Evolutionary conservation across 345 rosid species (phyloP).

Genomic region (Citrus unshiu): DNA sequence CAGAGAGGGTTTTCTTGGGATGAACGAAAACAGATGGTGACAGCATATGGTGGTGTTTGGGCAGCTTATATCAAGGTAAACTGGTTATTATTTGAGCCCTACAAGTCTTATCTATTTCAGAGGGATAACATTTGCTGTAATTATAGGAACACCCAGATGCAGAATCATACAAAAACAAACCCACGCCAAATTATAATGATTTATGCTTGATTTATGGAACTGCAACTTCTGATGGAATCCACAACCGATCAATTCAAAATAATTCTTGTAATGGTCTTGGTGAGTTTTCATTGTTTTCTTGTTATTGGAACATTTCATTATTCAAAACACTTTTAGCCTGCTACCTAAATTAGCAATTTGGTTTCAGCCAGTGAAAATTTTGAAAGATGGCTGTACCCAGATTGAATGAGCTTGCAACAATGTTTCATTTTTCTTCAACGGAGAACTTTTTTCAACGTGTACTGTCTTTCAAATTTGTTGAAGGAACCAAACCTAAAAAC

Average conservation of each 20-base stretch:
- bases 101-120: background rate
- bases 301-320: background rate
- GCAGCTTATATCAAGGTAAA: conserved; percentile 34
- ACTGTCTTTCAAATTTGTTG: conserved; percentile 16
- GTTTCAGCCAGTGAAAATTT: background rate
- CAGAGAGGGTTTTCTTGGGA: conserved; percentile 39
- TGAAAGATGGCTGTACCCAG: background rate
- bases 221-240: conserved; percentile 21
- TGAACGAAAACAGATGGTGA: conserved; percentile 37
- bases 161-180: conserved; percentile 17
- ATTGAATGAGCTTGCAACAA: background rate
- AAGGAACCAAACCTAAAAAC: conserved; percentile 26
- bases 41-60: conserved; percentile 41
- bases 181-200: conserved; percentile 34
- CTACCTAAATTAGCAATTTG: background rate
- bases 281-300: conserved; percentile 8
- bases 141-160: conserved; percentile 42
- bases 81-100: conserved; percentile 5
- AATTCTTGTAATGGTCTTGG: conserved; percentile 25
- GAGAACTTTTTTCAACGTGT: background rate
- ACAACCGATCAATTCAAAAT: conserved; percentile 16
- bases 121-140: conserved; percentile 17
- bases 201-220: conserved; percentile 46
- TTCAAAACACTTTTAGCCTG: background rate
- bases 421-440: background rate